phyloP scores from a whole-genome alignment of 805 yeast species.

The Candida adriatica region DNA sequence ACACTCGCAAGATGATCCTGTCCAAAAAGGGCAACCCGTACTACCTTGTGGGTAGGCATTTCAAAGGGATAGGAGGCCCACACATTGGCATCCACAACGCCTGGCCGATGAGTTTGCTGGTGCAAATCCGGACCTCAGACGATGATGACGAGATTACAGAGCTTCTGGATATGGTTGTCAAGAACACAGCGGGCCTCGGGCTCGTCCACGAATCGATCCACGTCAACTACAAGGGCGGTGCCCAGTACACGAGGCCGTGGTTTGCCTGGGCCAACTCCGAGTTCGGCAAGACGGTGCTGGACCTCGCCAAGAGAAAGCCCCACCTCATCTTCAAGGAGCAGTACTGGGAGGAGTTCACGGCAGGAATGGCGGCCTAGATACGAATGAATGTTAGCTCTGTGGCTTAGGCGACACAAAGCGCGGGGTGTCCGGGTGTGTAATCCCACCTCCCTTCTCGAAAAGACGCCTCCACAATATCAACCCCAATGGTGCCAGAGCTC shows the following conservation, averaged over 20 bases:
- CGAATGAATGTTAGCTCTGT: too few relatives aligned
- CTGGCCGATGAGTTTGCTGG: slow-evolving; percentile 87
- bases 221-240: slow-evolving; percentile 45
- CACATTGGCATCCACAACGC: slow-evolving; percentile 76
- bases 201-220: slow-evolving; percentile 78
- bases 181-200: slow-evolving; percentile 67
- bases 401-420: too few relatives aligned
- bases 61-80: slow-evolving; percentile 86
- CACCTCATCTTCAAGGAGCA: slow-evolving; percentile 54
- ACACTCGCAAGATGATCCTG: slow-evolving; percentile 72
- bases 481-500: slow-evolving; percentile 39
- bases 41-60: slow-evolving; percentile 51
- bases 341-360: slow-evolving; percentile 11
- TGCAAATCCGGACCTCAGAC: slow-evolving; percentile 67
- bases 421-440: too few relatives aligned
- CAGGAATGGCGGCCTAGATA: too few relatives aligned
- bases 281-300: slow-evolving; percentile 79
- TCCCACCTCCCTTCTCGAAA: too few relatives aligned
- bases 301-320: slow-evolving; percentile 68
- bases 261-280: slow-evolving; percentile 94
- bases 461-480: too few relatives aligned
- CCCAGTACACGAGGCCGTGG: slow-evolving; percentile 75
- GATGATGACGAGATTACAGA: slow-evolving; percentile 60
- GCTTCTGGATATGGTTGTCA: slow-evolving; percentile 43
- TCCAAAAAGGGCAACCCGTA: slow-evolving; percentile 72